Percentiles rank a stretch among this genome's conserved stretches.
These are phyloP conservation scores for Emericellopsis terricola DNA, from an alignment of 495 filamentous ascomycete genomes.

Conservation along the genomic window DNA sequence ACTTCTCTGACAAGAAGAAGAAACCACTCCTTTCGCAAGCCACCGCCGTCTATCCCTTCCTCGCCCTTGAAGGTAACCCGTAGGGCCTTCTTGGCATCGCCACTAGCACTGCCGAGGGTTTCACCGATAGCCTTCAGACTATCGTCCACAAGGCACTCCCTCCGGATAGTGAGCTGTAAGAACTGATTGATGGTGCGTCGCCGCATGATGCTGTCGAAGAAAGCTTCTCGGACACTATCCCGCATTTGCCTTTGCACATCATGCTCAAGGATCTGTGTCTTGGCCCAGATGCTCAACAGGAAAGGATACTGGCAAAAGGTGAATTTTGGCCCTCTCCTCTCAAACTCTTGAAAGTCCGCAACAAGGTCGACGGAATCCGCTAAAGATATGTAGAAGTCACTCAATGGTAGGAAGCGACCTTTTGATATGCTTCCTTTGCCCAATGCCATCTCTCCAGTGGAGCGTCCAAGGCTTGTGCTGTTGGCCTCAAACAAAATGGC, in stretches of 20 bases:
- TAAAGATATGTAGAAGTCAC: slow-evolving; percentile 73
- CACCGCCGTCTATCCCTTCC: slow-evolving; percentile 84
- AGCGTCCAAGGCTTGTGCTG: slow-evolving; percentile 28
- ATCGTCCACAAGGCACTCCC: slow-evolving; percentile 85
- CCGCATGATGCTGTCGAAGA: slow-evolving; percentile 72
- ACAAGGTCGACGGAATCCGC: slow-evolving; percentile 76
- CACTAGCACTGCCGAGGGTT: slow-evolving; percentile 61
- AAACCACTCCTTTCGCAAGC: slow-evolving; percentile 93
- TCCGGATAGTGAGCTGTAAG: slow-evolving; percentile 57
- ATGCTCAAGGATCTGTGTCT: slow-evolving; percentile 82
- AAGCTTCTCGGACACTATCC: slow-evolving; percentile 74
- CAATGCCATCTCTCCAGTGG: neutral
- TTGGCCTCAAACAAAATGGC: slow-evolving; percentile 73
- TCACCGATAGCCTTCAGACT: slow-evolving; percentile 77
- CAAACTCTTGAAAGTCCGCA: slow-evolving; percentile 81
- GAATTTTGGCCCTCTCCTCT: slow-evolving; percentile 54
- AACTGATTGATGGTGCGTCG: slow-evolving; percentile 62
- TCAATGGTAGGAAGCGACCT: slow-evolving; percentile 54
- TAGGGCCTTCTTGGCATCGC: slow-evolving; percentile 86
- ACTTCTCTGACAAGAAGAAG: slow-evolving; percentile 77
- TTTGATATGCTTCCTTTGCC: slow-evolving; percentile 10
- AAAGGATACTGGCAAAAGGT: slow-evolving; percentile 92
- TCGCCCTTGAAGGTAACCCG: slow-evolving; percentile 78
- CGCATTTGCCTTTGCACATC: slow-evolving; percentile 89
- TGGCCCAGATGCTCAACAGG: slow-evolving; percentile 82